phyloP scores from a whole-genome alignment of 1,284 basidiomycete species.

The Moesziomyces sp. region DNA sequence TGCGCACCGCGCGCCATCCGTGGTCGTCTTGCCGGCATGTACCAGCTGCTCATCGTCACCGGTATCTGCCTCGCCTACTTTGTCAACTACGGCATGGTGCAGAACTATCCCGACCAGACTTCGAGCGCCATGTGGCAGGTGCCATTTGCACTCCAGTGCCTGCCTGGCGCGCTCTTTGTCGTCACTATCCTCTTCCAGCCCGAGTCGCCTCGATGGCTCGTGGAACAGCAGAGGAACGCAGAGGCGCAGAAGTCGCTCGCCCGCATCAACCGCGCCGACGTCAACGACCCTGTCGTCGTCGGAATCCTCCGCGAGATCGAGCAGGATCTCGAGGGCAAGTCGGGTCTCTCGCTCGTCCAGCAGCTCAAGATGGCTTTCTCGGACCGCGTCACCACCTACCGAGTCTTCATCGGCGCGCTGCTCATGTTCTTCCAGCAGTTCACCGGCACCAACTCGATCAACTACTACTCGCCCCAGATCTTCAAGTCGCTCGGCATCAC shows the following conservation, averaged over 20 bases:
- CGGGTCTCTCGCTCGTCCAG: conserved; percentile 47
- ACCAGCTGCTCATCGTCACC: conserved; percentile 68
- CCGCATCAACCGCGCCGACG: conserved; percentile 17
- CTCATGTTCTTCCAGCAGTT: conserved; percentile 60
- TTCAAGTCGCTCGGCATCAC: conserved; percentile 59
- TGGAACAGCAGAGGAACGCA: conserved; percentile 42
- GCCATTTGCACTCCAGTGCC: conserved; percentile 60
- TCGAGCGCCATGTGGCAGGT: conserved; percentile 58
- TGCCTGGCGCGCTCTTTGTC: conserved; percentile 61
- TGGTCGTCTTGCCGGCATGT: conserved; percentile 68
- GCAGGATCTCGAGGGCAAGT: conserved; percentile 57
- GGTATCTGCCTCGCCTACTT: conserved; percentile 55
- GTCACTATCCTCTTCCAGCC: conserved; percentile 53
- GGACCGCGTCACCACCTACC: conserved; percentile 67
- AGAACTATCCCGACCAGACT: conserved; percentile 29
- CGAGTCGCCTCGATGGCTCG: conserved; percentile 65
- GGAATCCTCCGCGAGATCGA: conserved; percentile 43
- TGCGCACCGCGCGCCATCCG: conserved; percentile 65
- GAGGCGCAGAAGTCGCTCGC: conserved; percentile 31
- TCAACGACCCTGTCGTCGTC: conserved; percentile 24
- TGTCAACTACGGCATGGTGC: conserved; percentile 45
- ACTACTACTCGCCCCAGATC: conserved; percentile 55
- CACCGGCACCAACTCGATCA: conserved; percentile 50
- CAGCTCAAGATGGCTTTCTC: conserved; percentile 69
- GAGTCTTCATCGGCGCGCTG: conserved; percentile 54